Conservation (phyloP, 2,329 filamentous ascomycete genomes). For the Ploettnerulaceae sp. region DNA sequence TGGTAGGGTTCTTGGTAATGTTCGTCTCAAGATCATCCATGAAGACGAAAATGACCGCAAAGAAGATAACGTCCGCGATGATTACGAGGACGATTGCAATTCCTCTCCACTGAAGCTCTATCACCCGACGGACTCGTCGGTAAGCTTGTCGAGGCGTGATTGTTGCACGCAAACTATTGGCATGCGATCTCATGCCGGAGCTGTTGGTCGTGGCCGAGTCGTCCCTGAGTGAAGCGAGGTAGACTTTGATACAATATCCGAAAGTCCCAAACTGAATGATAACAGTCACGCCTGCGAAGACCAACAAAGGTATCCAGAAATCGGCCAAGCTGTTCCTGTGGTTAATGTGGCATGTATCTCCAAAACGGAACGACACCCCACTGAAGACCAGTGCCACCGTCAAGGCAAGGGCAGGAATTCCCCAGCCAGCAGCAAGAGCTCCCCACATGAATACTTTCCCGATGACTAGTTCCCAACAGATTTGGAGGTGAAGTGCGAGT, state of each 20-base stretch:
- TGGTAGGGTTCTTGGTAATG: slow-evolving; percentile 34
- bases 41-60: slow-evolving; percentile 85
- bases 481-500: slow-evolving; percentile 89
- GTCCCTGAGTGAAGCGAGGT: slow-evolving; percentile 77
- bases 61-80: slow-evolving; percentile 87
- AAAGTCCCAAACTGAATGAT: slow-evolving; percentile 82
- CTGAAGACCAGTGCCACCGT: slow-evolving; percentile 75
- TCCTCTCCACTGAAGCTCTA: slow-evolving; percentile 91
- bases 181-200: slow-evolving; percentile 70
- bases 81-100: slow-evolving; percentile 88
- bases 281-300: slow-evolving; percentile 70
- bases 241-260: slow-evolving; percentile 91
- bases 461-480: slow-evolving; percentile 93
- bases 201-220: slow-evolving; percentile 64
- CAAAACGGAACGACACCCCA: slow-evolving; percentile 92
- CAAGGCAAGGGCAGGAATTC: slow-evolving; percentile 71
- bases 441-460: slow-evolving; percentile 86
- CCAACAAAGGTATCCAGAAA: slow-evolving; percentile 85
- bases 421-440: slow-evolving; percentile 77
- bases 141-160: slow-evolving; percentile 84
- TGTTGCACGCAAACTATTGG: slow-evolving; percentile 60
- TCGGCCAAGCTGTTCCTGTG: slow-evolving; percentile 75
- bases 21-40: slow-evolving; percentile 60
- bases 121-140: slow-evolving; percentile 76
- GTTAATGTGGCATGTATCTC: slow-evolving; percentile 87